Evolutionary conservation across 164 flowering plant genomes (phyloP).

Genomic region (Malania oleifera): DNA sequence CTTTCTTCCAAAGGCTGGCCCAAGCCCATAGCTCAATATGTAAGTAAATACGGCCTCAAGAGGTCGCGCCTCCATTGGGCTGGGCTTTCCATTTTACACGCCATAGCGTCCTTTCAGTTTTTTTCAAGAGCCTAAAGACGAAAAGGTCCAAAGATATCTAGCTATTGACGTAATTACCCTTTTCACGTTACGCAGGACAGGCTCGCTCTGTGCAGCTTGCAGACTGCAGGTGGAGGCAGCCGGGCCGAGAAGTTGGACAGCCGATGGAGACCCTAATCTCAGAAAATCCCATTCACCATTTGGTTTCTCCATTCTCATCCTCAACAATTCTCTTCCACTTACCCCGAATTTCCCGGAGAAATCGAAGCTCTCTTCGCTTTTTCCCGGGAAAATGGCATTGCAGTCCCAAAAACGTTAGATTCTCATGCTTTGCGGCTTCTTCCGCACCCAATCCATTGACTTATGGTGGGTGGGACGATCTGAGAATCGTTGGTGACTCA

Average conservation of each 20-base stretch:
- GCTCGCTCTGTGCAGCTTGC: no score
- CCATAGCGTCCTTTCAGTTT: no score
- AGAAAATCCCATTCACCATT: constrained; percentile 4
- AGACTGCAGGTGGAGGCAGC: no score
- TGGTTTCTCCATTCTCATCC: constrained; percentile 8
- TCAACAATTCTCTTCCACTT: constrained; percentile 15
- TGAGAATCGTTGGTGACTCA: constrained; percentile 21
- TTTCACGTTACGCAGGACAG: neutral
- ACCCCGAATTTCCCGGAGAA: constrained; percentile 17
- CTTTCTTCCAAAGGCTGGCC: no score
- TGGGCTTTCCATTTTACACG: no score
- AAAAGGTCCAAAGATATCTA: no score
- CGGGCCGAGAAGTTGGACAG: no score
- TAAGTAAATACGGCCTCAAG: no score
- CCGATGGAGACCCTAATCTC: constrained; percentile 25
- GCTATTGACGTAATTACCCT: neutral
- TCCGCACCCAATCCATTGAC: constrained; percentile 18
- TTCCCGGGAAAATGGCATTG: constrained; percentile 17
- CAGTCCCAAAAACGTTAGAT: constrained; percentile 8
- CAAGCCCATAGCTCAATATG: no score
- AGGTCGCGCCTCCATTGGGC: no score
- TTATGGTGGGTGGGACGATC: constrained; percentile 82
- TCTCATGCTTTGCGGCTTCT: constrained; percentile 22
- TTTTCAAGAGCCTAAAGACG: no score
- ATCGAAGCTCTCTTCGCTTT: constrained; percentile 13